These are phyloP conservation scores for Lactuca sativa DNA, from an alignment of 129 eudicot species.

Conservation along the genomic window DNA sequence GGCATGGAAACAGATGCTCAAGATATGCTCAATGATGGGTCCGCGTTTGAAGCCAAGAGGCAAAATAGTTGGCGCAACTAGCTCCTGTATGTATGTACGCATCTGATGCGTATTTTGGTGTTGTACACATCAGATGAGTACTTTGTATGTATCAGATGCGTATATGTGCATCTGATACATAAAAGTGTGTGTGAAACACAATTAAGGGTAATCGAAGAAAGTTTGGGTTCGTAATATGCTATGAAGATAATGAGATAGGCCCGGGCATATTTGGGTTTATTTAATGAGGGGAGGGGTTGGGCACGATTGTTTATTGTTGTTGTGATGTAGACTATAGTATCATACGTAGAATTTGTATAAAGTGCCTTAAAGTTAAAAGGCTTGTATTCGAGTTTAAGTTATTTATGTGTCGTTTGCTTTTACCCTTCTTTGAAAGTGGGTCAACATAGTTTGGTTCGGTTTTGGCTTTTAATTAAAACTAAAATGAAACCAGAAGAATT, in stretches of 20 bases:
- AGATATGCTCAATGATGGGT: constrained; percentile 94
- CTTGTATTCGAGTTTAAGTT: constrained; percentile 21
- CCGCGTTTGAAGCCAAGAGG: constrained; percentile 81
- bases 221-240: not conserved
- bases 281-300: not conserved
- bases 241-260: too few relatives aligned
- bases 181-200: not conserved
- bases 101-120: not conserved
- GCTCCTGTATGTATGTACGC: not conserved
- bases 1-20: constrained; percentile 99
- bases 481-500: too few relatives aligned
- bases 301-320: not conserved
- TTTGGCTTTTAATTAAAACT: not conserved
- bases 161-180: too few relatives aligned
- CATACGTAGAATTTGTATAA: constrained; percentile 31
- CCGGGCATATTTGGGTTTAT: too few relatives aligned
- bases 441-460: too few relatives aligned
- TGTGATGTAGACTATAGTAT: constrained; percentile 39
- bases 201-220: not conserved
- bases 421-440: not conserved
- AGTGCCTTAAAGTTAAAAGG: constrained; percentile 14
- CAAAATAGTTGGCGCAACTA: constrained; percentile 82
- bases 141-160: not conserved
- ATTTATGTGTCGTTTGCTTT: constrained; percentile 23
- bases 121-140: not conserved